phyloP scores from a whole-genome alignment of 2,329 filamentous ascomycete species.

The Ophiostoma sp. region DNA sequence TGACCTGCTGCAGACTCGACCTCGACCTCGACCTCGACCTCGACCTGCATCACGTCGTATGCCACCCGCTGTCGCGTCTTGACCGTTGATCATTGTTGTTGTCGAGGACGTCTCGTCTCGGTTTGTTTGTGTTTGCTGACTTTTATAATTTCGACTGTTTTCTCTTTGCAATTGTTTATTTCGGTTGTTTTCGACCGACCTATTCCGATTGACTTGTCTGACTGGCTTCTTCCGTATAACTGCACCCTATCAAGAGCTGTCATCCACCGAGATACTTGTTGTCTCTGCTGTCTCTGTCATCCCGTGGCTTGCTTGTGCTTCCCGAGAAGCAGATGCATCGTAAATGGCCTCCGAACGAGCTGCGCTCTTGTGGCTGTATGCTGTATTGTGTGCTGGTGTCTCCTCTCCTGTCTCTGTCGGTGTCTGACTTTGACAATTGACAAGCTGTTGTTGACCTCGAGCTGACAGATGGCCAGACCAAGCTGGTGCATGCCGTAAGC shows the following conservation, averaged over 20 bases:
- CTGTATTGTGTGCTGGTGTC: background rate
- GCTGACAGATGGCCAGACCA: background rate
- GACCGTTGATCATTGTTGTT: conserved; percentile 2
- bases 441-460: background rate
- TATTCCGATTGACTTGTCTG: background rate
- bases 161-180: background rate
- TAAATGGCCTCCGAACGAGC: background rate
- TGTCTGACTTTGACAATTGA: conserved; percentile 6
- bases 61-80: background rate
- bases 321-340: conserved; percentile 1
- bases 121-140: background rate
- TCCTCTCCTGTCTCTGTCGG: too few relatives aligned
- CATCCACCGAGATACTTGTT: background rate
- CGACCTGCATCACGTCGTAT: background rate
- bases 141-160: background rate
- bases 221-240: too few relatives aligned
- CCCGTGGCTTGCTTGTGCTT: conserved; percentile 1
- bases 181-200: background rate
- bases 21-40: too few relatives aligned
- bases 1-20: background rate
- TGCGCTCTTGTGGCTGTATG: background rate
- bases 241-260: background rate
- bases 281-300: background rate
- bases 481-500: background rate
- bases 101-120: background rate